Evolutionary conservation across 179 eudicot genomes (phyloP).

Genomic region (Beta macrorhiza): DNA sequence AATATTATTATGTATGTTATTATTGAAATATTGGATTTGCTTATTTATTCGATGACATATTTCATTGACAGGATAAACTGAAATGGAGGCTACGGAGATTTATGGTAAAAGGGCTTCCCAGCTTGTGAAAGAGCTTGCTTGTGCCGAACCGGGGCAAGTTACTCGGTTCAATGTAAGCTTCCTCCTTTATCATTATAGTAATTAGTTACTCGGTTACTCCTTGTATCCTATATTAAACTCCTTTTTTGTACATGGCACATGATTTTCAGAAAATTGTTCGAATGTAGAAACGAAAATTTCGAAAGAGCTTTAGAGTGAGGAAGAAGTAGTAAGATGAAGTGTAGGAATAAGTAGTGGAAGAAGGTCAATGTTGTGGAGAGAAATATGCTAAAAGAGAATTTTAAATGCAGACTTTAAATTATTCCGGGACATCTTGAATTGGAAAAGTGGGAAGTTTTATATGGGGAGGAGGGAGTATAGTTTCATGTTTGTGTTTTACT

Average conservation of each 20-base stretch:
- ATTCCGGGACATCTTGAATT: neutral
- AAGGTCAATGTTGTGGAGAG: neutral
- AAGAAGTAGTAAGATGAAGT: neutral
- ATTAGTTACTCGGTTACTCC: neutral
- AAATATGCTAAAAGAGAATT: neutral
- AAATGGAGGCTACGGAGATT: conserved; percentile 47
- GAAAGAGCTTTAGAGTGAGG: neutral
- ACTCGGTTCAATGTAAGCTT: conserved; percentile 65
- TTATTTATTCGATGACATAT: conserved; percentile 34
- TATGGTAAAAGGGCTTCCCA: conserved; percentile 74
- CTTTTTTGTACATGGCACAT: neutral
- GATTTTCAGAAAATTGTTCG: neutral
- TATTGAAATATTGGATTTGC: conserved; percentile 21
- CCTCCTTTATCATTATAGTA: neutral
- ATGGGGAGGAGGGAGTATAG: neutral
- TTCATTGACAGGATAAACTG: conserved; percentile 11
- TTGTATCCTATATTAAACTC: neutral
- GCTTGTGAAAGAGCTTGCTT: conserved; percentile 73
- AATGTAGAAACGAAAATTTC: neutral
- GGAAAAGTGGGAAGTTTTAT: neutral
- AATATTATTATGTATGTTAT: neutral
- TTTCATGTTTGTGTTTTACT: neutral
- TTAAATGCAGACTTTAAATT: neutral
- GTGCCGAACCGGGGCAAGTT: conserved; percentile 77
- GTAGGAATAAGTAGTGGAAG: neutral